phyloP scores from a whole-genome alignment of 306 rosid species.

The Senna siamea region DNA sequence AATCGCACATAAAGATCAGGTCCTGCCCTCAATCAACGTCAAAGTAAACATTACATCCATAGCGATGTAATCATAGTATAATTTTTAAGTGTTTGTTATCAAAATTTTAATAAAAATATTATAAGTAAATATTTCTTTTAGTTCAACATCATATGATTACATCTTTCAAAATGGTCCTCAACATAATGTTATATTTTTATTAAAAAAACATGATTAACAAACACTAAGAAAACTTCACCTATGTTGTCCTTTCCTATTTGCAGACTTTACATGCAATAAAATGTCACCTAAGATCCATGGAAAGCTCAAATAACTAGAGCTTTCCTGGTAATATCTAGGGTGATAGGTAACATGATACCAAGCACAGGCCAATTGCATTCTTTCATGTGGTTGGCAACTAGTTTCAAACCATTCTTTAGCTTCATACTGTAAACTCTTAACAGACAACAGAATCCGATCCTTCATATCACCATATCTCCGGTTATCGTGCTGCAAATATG shows the following conservation, averaged over 20 bases:
- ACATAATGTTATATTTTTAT: not conserved
- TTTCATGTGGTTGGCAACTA: constrained; percentile 51
- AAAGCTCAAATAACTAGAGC: constrained; percentile 63
- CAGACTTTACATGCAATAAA: constrained; percentile 62
- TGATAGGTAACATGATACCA: constrained; percentile 91
- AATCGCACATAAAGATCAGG: not conserved
- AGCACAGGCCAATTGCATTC: constrained; percentile 71
- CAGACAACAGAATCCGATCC: constrained; percentile 70
- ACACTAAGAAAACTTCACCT: not conserved
- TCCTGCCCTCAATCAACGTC: constrained; percentile 19
- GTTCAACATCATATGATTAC: not conserved
- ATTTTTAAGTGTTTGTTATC: too few relatives aligned
- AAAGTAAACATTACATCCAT: not conserved
- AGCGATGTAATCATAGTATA: not conserved
- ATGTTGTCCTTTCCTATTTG: constrained; percentile 29
- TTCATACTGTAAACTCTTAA: constrained; percentile 66
- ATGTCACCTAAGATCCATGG: constrained; percentile 86
- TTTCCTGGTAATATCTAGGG: constrained; percentile 47
- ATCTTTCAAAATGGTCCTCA: too few relatives aligned
- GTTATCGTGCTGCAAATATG: constrained; percentile 85
- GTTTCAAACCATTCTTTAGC: constrained; percentile 74
- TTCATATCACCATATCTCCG: constrained; percentile 74
- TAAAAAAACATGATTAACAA: not conserved
- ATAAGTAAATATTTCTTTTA: not conserved
- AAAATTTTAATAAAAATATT: too few relatives aligned